Conservation (phyloP, 1,284 basidiomycete species). For the Tranzscheliella williamsii region DNA sequence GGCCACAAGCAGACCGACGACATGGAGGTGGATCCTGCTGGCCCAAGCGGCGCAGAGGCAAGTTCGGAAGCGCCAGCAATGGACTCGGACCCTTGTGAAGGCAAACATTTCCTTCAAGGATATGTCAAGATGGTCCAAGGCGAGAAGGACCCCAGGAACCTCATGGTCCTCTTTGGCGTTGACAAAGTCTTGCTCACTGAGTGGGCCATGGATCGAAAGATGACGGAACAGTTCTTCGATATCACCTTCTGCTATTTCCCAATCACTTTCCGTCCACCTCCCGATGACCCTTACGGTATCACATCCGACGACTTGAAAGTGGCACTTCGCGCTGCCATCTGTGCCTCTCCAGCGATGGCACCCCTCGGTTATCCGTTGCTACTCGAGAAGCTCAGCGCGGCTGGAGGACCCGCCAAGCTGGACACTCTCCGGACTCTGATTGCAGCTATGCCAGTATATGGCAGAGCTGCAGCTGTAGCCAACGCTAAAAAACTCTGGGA, state of each 20-base stretch:
- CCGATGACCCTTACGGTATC: constrained; percentile 92
- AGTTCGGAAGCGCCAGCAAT: not conserved
- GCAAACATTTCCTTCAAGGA: constrained; percentile 71
- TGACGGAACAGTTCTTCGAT: constrained; percentile 81
- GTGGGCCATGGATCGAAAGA: constrained; percentile 74
- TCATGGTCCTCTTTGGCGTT: constrained; percentile 86
- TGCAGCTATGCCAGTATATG: constrained; percentile 55
- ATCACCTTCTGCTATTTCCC: constrained; percentile 98
- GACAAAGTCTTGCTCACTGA: constrained; percentile 81
- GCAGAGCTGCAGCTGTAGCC: constrained; percentile 43
- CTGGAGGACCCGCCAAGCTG: constrained; percentile 77
- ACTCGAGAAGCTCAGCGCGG: constrained; percentile 86
- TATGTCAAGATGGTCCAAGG: constrained; percentile 84
- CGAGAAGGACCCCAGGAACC: constrained; percentile 95
- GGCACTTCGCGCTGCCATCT: constrained; percentile 73
- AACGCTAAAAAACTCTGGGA: constrained; percentile 51
- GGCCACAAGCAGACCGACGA: not conserved
- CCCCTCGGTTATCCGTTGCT: constrained; percentile 83
- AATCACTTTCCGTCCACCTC: constrained; percentile 92
- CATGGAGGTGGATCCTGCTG: not conserved
- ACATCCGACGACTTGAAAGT: constrained; percentile 81
- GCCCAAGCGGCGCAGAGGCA: not conserved
- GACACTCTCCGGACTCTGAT: constrained; percentile 53
- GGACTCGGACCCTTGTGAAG: constrained; percentile 59
- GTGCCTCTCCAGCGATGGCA: constrained; percentile 80